Evolutionary conservation across 768 basidiomycete genomes (phyloP), one percentile per base, ranked within the genome.

Genomic region (Hypsizygus marmoreus): DNA sequence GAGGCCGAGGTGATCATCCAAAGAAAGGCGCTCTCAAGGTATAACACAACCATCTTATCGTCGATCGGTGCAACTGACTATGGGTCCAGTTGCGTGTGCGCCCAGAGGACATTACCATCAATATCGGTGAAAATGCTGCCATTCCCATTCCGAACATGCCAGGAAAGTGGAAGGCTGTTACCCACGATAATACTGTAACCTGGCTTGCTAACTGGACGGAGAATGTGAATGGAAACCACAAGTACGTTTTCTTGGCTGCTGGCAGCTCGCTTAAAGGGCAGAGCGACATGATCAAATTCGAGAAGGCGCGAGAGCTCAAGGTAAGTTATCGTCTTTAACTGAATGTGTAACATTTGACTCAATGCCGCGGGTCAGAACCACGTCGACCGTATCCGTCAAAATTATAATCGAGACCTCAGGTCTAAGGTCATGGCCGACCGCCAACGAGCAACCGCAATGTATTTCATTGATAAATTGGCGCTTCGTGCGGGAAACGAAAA

Each of bases 181-280:
- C 82, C 9, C 91, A 98, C 61, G 95, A 98, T 62, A 86, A 95
- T 55, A 97, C 93, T 2, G 97, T 98, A 20, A 98, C 97, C 10
- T 99, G 97, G 97, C 77, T 99, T 37, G 97, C 97, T 4, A 95
- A 89, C 45, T 99, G 97, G 97, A 94, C 93, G 35, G 97, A 98
- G 68, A 99, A 99, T 61, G 84, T 98, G 68, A 98, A 98, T 60
- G 82, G 84, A 49, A 91, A 87, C 61, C 84, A 90, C 67, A 97
- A 98, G 71, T 99, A 99, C 61, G 97, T 99, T 43, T 98, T 98
- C 77, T 69, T 98, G 52, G 92, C 97, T 6, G 91, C 97, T n/a
- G 93, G 92, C 31, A 95, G 92, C 58, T 95, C 94, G 6, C 77
- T 97, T 60, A 99, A 99, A 69, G 97, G 97, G 32, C 95, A 98